Percentiles rank a stretch among this genome's conserved stretches.
phyloP scores from a whole-genome alignment of 2,329 filamentous ascomycete species.

The Venturia effusa region DNA sequence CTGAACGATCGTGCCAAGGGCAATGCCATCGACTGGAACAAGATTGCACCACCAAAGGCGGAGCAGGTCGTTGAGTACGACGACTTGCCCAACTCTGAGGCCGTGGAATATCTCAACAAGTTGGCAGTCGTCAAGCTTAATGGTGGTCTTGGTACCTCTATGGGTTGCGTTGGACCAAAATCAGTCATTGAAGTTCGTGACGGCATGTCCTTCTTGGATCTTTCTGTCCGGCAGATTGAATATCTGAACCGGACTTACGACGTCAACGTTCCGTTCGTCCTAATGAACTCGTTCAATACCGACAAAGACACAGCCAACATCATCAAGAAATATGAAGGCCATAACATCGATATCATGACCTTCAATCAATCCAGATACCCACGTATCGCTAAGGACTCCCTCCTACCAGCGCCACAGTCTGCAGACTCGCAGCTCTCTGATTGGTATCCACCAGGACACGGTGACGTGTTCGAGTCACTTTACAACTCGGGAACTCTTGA shows the following conservation, averaged over 20 bases:
- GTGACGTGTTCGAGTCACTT: constrained; percentile 98
- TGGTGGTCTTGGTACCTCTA: constrained; percentile 96
- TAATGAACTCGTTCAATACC: constrained; percentile 99
- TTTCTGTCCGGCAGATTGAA: constrained; percentile 97
- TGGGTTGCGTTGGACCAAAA: constrained; percentile 98
- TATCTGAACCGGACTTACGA: constrained; percentile 97
- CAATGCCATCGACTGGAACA: constrained; percentile 91
- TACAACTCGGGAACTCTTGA: constrained; percentile 99
- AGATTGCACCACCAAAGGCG: constrained; percentile 85
- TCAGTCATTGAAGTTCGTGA: constrained; percentile 99
- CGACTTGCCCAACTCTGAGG: constrained; percentile 77
- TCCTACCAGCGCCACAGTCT: constrained; percentile 87
- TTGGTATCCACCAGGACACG: constrained; percentile 98
- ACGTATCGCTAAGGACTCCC: constrained; percentile 94
- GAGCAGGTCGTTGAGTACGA: constrained; percentile 94
- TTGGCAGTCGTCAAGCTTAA: constrained; percentile 98
- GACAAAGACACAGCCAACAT: constrained; percentile 96
- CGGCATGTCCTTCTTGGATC: constrained; percentile 99
- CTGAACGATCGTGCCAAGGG: constrained; percentile 99
- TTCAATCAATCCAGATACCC: constrained; percentile 99
- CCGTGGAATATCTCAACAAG: constrained; percentile 91
- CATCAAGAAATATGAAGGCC: constrained; percentile 99
- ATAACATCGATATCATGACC: constrained; percentile 98
- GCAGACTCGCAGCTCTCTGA: constrained; percentile 80
- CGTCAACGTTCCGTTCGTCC: constrained; percentile 93